Conservation (phyloP, 2,329 filamentous ascomycete species). For the Fusarium proliferatum region DNA sequence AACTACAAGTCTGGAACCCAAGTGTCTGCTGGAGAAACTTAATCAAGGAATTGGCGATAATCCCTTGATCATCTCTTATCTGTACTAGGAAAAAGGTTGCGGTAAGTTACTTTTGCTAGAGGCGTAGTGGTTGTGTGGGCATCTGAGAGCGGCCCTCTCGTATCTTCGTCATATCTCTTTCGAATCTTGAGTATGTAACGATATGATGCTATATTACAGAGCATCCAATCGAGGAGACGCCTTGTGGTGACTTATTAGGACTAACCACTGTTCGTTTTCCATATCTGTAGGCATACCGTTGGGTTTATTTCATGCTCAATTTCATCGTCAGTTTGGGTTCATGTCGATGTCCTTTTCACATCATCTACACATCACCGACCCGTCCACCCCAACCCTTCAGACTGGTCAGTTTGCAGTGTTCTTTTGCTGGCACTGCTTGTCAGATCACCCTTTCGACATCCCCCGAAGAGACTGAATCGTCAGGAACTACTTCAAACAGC, state of each 20-base stretch:
- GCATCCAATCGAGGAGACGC: neutral
- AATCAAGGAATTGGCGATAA: slow-evolving; percentile 6
- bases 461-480: neutral
- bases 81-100: slow-evolving; percentile 5
- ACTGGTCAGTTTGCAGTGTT: neutral
- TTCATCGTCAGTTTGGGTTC: neutral
- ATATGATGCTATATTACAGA: slow-evolving; percentile 14
- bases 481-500: neutral
- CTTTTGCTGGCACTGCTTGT: neutral
- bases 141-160: slow-evolving; percentile 17
- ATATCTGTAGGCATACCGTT: neutral
- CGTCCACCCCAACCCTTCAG: neutral
- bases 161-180: slow-evolving; percentile 31
- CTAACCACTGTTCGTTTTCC: neutral
- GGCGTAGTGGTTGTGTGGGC: slow-evolving; percentile 33
- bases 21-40: neutral
- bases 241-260: neutral
- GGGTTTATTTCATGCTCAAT: neutral
- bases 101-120: slow-evolving; percentile 13
- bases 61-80: slow-evolving; percentile 15
- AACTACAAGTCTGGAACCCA: neutral
- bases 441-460: neutral
- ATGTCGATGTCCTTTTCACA: neutral
- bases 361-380: slow-evolving; percentile 19
- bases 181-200: slow-evolving; percentile 5